Evolutionary conservation across 768 basidiomycete species (phyloP).

Genomic region (Termitomyces sp.): DNA sequence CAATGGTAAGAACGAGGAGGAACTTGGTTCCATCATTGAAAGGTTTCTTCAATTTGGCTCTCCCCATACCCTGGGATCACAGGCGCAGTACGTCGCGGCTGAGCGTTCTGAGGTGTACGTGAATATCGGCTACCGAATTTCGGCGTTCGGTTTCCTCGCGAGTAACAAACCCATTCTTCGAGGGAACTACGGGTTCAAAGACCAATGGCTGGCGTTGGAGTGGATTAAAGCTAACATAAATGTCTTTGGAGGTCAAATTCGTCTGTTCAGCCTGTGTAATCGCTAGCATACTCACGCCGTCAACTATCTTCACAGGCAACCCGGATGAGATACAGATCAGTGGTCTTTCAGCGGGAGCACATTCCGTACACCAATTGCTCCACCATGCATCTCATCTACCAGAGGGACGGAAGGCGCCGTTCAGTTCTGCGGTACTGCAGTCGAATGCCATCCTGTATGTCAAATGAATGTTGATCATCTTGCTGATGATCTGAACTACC

Average conservation of each 20-base stretch:
- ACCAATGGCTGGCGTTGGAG: slow-evolving; percentile 74
- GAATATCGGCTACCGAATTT: slow-evolving; percentile 74
- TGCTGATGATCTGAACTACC: background rate
- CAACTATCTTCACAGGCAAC: slow-evolving; percentile 39
- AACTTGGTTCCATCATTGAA: background rate
- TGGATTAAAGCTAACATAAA: slow-evolving; percentile 70
- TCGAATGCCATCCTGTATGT: slow-evolving; percentile 73
- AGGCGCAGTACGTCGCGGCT: slow-evolving; percentile 66
- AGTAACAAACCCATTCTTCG: slow-evolving; percentile 55
- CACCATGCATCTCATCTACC: slow-evolving; percentile 68
- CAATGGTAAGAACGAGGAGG: background rate
- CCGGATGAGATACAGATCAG: slow-evolving; percentile 57
- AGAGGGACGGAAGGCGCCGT: slow-evolving; percentile 52
- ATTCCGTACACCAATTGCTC: slow-evolving; percentile 73
- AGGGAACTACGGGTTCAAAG: slow-evolving; percentile 85
- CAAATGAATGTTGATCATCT: background rate
- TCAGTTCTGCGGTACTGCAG: slow-evolving; percentile 62
- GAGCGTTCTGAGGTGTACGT: slow-evolving; percentile 70
- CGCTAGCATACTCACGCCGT: background rate
- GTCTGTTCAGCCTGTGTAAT: background rate
- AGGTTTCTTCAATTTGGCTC: slow-evolving; percentile 82
- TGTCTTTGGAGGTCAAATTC: slow-evolving; percentile 57
- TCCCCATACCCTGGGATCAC: slow-evolving; percentile 56
- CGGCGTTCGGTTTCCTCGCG: slow-evolving; percentile 75
- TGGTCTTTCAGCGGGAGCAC: slow-evolving; percentile 76